Base-by-base conservation (phyloP, 208 protist species). In the Trypanosoma vivax region DNA sequence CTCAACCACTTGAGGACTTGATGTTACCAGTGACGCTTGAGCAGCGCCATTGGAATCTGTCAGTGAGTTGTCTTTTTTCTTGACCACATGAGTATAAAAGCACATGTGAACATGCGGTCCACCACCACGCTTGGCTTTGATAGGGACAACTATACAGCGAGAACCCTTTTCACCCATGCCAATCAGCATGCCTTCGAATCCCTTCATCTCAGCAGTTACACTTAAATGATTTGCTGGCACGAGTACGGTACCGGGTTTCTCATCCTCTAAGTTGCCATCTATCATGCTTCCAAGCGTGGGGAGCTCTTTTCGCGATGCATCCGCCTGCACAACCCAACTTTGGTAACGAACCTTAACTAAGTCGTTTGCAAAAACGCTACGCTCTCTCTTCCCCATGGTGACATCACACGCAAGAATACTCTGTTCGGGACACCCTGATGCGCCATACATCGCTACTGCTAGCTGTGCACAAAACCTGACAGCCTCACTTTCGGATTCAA, bases 131-230 rank as follows among this genome's bases (percentile, higher is more conserved):
- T 75, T 76, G 13, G 67, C 64, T 16, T 45, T 56, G 5, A 52
- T 35, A 9, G 79, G 84, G 9, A 92, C 60, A 9, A 92, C 70
- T 30, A 79, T 54, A 18, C 83, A 51, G n/a, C 79, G 70, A 45
- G 71, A 62, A 10, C 70, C 70, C 16, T 67, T 70, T 69, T 84
- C 72, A 16, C 61, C 51, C 77, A 84, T 88, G 39, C 78, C 84
- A 16, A 87, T 64, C 10, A 83, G 25, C 69, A 86, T 76, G 9
- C 80, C 78, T 60, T 92, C 84, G 74, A 92, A 92, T 0, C 79
- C 79, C 40, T 80, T 82, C 79, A 86, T 87, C 6, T 52, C 42
- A 1, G 75, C 10, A 0, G 60, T 70, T 18, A 88, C 72, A 54
- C 63, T 70, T 27, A 79, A 54, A 53, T 90, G 72, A 56, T 74